Percentiles rank a stretch among this genome's conserved stretches.
These are phyloP conservation scores for Pseudocercospora fijiensis DNA, from an alignment of 2,329 filamentous ascomycete genomes.

Conservation along the genomic window DNA sequence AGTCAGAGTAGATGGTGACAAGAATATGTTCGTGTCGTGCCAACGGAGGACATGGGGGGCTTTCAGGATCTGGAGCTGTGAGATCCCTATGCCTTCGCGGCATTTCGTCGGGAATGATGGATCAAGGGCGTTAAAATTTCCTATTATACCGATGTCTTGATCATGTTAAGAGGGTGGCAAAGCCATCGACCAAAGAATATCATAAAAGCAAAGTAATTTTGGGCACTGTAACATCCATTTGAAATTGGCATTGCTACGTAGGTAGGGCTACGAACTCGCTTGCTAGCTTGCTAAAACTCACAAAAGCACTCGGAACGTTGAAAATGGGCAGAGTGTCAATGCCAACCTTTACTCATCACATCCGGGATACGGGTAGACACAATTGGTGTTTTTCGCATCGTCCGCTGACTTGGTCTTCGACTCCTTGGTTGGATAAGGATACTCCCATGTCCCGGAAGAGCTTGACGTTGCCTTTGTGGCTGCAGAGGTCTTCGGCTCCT, in stretches of 20 bases:
- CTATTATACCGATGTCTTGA: not conserved
- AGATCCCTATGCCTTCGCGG: not conserved
- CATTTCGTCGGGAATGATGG: not conserved
- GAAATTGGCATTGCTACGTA: not conserved
- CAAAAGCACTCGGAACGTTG: not conserved
- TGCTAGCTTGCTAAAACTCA: not conserved
- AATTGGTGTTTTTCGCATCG: not conserved
- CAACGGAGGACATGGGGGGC: not conserved
- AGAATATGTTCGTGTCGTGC: not conserved
- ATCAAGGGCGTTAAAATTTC: not conserved
- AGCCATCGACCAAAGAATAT: not conserved
- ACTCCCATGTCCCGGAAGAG: not conserved
- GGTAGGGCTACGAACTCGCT: not conserved
- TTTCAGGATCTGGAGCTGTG: not conserved
- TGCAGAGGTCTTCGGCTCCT: not conserved
- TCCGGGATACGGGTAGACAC: slow-evolving; percentile 4
- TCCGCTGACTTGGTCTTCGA: not conserved
- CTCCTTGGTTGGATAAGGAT: not conserved
- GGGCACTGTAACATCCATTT: not conserved
- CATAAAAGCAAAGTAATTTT: not conserved
- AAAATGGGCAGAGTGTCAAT: not conserved
- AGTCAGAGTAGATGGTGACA: not conserved
- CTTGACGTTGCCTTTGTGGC: not conserved
- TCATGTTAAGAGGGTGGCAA: not conserved
- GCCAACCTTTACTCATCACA: slow-evolving; percentile 2